phyloP scores from a whole-genome alignment of 352 stramenopile genomes.

The Globisporangium carolinianum region DNA sequence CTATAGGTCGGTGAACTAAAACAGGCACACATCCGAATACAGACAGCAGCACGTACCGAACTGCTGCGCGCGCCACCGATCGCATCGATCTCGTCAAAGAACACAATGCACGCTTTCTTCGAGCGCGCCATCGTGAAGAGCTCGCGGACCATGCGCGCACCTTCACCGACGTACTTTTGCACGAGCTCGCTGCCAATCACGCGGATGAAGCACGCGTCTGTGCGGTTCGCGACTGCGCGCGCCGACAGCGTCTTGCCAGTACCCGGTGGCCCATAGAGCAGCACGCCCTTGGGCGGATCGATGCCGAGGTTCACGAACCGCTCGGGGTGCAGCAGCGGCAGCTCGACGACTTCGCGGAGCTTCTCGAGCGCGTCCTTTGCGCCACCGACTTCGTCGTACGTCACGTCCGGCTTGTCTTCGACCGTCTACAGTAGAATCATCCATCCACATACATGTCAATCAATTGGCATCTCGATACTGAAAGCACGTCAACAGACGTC shows the following conservation, averaged over 20 bases:
- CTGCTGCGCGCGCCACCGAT: conserved; percentile 92
- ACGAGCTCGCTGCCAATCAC: conserved; percentile 99
- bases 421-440: conserved; percentile 90
- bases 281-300: conserved; percentile 98
- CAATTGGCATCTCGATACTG: conserved; percentile 1
- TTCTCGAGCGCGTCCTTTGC: conserved; percentile 98
- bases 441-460: background rate
- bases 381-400: conserved; percentile 99
- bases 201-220: conserved; percentile 99
- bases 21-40: background rate
- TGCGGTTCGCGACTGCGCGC: conserved; percentile 97
- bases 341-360: conserved; percentile 97
- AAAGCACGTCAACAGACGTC: conserved; percentile 4
- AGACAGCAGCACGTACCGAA: conserved; percentile 20
- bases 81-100: conserved; percentile 99
- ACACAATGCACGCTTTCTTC: conserved; percentile 98
- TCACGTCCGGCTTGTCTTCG: conserved; percentile 99
- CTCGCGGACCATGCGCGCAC: conserved; percentile 98
- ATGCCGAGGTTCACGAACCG: conserved; percentile 99
- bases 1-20: background rate
- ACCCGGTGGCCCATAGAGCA: conserved; percentile 96
- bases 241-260: conserved; percentile 97
- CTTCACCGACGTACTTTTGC: conserved; percentile 99
- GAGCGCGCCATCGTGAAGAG: conserved; percentile 99
- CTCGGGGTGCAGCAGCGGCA: conserved; percentile 97